Base-by-base conservation (phyloP, 495 filamentous ascomycete genomes). In the Penicillium coffeae region DNA sequence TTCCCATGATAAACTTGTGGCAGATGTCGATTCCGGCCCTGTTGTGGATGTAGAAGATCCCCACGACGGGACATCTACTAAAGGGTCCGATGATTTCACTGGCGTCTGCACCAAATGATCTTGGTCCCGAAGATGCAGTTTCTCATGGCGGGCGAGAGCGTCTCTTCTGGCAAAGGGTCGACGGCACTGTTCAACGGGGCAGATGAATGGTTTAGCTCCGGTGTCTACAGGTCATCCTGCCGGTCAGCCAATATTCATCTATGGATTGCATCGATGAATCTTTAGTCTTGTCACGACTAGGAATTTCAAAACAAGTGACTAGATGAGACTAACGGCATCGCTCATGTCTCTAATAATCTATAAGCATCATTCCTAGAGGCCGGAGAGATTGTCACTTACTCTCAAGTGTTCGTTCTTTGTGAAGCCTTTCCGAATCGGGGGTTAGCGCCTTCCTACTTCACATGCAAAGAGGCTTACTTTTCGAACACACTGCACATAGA, bases 121-220 rank as follows among this genome's bases (percentile, higher is more conserved):
- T 16, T 68, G 65, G 42, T 63, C 61, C 19, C 72, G 70, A 15
- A 51, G 47, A 46, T 76, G 73, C 38, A 76, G 55, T 49, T 69
- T 75, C 54, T 74, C 69, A 64, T 76, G 73, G 10, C 73, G 69
- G 21, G 63, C 68, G 18, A 76, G 69, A 14, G 73, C 71, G 60
- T 76, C 73, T 45, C 75, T 70, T 16, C 73, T 60, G 10, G 70
- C 69, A 56, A 76, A 76, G 0, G 72, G 65, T 19, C 73, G 60
- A 16, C 62, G 51, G 46, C 72, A 74, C 37, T 68, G 59, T 54
- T 68, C 69, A n/a, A n/a, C n/a, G n/a, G n/a, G n/a, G 52, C 72
- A 76, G 38, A 65, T 56, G 38, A 62, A 76, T 21, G 72, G 72
- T 51, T 71, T 71, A 12, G 70, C 67, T 36, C 72, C 72, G 27